phyloP scores from a whole-genome alignment of 257 asterid genomes.

The Striga asiatica region DNA sequence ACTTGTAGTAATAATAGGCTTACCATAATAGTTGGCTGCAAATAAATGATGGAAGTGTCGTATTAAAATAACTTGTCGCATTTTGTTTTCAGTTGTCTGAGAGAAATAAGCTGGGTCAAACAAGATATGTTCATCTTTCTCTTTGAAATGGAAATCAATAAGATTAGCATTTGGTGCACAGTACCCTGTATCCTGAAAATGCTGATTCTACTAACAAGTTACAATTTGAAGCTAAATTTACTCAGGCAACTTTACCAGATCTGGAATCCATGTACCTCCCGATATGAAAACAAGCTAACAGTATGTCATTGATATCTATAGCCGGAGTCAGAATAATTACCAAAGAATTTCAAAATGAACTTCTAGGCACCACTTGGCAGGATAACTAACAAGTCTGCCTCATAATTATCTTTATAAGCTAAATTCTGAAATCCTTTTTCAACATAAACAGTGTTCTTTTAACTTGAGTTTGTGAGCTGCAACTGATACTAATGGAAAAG shows the following conservation, averaged over 20 bases:
- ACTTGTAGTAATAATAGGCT: background rate
- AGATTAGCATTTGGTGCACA: background rate
- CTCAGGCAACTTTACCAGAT: background rate
- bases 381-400: background rate
- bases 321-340: background rate
- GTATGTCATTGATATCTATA: background rate
- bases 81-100: background rate
- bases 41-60: background rate
- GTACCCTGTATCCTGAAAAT: constrained; percentile 4
- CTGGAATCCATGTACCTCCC: background rate
- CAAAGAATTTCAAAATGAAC: background rate
- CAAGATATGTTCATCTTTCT: background rate
- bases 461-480: background rate
- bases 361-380: background rate
- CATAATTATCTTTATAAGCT: background rate
- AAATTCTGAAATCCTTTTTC: background rate
- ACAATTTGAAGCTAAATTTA: background rate
- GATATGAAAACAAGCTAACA: background rate
- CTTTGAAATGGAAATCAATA: background rate
- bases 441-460: background rate
- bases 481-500: background rate
- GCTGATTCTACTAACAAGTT: background rate
- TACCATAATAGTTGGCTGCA: background rate
- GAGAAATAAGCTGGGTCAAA: background rate
- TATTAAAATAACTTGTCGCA: background rate